Evolutionary conservation across 2,329 filamentous ascomycete genomes (phyloP).

Genomic region (Gyromitra esculenta): DNA sequence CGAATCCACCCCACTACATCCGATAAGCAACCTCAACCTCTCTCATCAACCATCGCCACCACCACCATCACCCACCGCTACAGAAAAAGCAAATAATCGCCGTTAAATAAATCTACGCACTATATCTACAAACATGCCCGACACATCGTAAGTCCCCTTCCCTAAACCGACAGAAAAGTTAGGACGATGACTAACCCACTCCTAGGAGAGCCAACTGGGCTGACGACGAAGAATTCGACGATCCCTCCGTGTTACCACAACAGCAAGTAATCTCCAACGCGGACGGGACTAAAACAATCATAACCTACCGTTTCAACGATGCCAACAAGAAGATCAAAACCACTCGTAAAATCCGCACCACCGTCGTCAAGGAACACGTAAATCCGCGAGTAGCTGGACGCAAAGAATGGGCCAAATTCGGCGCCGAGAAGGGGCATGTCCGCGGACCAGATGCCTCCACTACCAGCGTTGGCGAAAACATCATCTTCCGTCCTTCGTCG

Average conservation of each 20-base stretch:
- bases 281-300: conserved; percentile 95
- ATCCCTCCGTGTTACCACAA: conserved; percentile 83
- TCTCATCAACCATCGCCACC: too few relatives aligned
- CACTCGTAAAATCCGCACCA: conserved; percentile 92
- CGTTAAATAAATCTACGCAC: background rate
- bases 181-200: conserved; percentile 22
- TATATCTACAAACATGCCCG: conserved; percentile 30
- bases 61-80: background rate
- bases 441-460: conserved; percentile 86
- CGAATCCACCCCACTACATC: conserved; percentile 13
- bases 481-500: conserved; percentile 89
- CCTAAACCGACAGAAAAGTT: background rate
- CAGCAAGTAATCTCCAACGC: conserved; percentile 94
- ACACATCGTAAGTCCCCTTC: conserved; percentile 35
- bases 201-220: conserved; percentile 84
- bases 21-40: too few relatives aligned
- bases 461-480: conserved; percentile 95
- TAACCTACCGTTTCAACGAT: conserved; percentile 90
- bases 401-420: conserved; percentile 93
- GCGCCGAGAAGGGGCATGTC: conserved; percentile 83
- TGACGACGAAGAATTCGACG: conserved; percentile 86
- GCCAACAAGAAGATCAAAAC: conserved; percentile 96
- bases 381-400: conserved; percentile 97
- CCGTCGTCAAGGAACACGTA: conserved; percentile 88
- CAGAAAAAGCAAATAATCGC: background rate